A percentile compares a stretch with the other conserved stretches of the same genome.
Conservation (phyloP, 2,329 filamentous ascomycete species). For the Diaporthe citriasiana region DNA sequence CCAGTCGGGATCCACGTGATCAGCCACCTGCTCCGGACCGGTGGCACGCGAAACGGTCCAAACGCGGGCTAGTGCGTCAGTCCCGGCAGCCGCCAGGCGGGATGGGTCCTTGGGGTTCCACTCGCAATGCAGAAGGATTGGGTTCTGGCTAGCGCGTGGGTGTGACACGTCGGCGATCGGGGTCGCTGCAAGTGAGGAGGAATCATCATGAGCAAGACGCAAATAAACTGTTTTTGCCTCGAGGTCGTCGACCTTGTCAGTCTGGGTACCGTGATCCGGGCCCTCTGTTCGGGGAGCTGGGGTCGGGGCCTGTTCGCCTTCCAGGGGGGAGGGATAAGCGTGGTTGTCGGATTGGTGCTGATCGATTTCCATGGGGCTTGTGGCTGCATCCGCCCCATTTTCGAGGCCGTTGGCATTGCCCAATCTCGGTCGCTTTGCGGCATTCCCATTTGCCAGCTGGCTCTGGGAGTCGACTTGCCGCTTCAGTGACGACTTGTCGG, state of each 20-base stretch:
- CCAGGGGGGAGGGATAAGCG: conserved; percentile 75
- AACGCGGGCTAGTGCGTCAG: conserved; percentile 78
- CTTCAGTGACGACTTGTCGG: conserved; percentile 65
- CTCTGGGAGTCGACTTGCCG: conserved; percentile 63
- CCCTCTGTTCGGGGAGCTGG: conserved; percentile 70
- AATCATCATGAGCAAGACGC: conserved; percentile 63
- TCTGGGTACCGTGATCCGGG: conserved; percentile 74
- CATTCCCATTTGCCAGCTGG: conserved; percentile 67
- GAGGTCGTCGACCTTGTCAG: conserved; percentile 74
- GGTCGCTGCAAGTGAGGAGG: conserved; percentile 53
- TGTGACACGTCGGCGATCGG: conserved; percentile 53
- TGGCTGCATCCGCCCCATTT: conserved; percentile 62
- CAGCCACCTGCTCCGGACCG: conserved; percentile 58
- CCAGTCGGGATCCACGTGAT: conserved; percentile 61
- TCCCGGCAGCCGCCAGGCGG: conserved; percentile 76
- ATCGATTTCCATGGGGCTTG: conserved; percentile 74
- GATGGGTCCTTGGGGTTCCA: conserved; percentile 76
- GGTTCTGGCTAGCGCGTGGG: conserved; percentile 62
- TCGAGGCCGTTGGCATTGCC: conserved; percentile 67
- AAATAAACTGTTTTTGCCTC: conserved; percentile 72
- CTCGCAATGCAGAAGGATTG: conserved; percentile 77
- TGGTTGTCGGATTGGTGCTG: conserved; percentile 64
- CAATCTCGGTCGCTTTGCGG: conserved; percentile 70
- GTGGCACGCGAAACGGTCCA: conserved; percentile 73
- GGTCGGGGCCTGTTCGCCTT: conserved; percentile 68